phyloP scores from a whole-genome alignment of 805 yeast species.

The Pachysolen tannophilus region DNA sequence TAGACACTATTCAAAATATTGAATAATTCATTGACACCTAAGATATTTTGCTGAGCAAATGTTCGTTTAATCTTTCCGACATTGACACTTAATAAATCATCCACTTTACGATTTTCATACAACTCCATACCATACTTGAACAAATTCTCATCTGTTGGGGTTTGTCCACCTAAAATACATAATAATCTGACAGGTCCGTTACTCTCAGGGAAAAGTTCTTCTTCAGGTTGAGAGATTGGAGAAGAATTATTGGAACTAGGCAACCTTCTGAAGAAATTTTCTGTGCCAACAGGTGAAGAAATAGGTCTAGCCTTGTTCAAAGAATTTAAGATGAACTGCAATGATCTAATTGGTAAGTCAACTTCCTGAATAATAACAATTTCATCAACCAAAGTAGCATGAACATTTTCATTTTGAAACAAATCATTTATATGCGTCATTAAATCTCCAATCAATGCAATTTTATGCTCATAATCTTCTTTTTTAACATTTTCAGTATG shows the following conservation, averaged over 20 bases:
- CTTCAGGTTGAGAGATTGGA: slow-evolving; percentile 8
- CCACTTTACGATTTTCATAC: slow-evolving; percentile 26
- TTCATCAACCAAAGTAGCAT: slow-evolving; percentile 67
- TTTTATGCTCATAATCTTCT: slow-evolving; percentile 52
- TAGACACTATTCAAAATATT: slow-evolving; percentile 28
- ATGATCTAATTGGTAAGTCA: slow-evolving; percentile 47
- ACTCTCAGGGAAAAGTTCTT: slow-evolving; percentile 8
- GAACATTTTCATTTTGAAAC: slow-evolving; percentile 55
- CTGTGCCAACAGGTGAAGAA: slow-evolving; percentile 8
- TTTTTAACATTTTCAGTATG: slow-evolving; percentile 65
- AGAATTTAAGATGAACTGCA: slow-evolving; percentile 40
- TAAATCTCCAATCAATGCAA: slow-evolving; percentile 71
- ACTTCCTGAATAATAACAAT: slow-evolving; percentile 66
- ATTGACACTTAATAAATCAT: slow-evolving; percentile 51
- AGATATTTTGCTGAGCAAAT: slow-evolving; percentile 54
- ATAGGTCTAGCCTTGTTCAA: slow-evolving; percentile 15
- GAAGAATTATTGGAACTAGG: slow-evolving; percentile 10
- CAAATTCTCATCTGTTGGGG: slow-evolving; percentile 62
- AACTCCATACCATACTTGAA: slow-evolving; percentile 46
- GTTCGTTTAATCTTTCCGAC: slow-evolving; percentile 44
- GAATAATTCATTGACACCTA: slow-evolving; percentile 65
- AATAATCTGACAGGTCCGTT: slow-evolving; percentile 31
- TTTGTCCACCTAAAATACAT: slow-evolving; percentile 57
- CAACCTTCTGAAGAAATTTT: slow-evolving; percentile 6
- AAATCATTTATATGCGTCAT: slow-evolving; percentile 78